Evolutionary conservation across 352 stramenopile species (phyloP).

Genomic region (Pythium grandisporangium): DNA sequence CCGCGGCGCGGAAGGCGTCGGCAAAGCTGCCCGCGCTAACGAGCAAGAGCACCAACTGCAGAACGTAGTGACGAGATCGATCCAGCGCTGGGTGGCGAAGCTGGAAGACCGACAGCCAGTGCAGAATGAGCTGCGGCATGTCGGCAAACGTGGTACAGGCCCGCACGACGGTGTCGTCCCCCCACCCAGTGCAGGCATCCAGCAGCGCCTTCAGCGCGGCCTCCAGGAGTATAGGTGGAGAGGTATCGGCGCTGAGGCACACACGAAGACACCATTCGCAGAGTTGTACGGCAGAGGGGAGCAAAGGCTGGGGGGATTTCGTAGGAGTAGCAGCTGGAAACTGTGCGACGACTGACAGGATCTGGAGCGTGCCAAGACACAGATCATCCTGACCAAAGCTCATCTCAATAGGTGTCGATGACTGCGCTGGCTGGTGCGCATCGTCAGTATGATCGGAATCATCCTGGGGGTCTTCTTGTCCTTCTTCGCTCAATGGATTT

Average conservation of each 20-base stretch:
- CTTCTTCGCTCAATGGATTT: no score
- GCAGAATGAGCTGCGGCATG: conserved; percentile 15
- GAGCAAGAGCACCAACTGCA: conserved; percentile 45
- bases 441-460: no score
- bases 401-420: no score
- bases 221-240: not conserved
- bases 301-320: no score
- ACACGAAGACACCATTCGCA: conserved; percentile 1
- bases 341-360: conserved; percentile 2
- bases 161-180: conserved; percentile 19
- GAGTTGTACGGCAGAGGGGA: no score
- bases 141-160: conserved; percentile 13
- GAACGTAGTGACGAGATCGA: conserved; percentile 22
- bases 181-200: conserved; percentile 5
- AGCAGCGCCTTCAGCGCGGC: conserved; percentile 4
- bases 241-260: not conserved
- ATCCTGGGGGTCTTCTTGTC: no score
- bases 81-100: conserved; percentile 9
- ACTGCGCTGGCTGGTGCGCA: no score
- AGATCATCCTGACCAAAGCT: no score
- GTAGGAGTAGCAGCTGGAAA: not conserved
- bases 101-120: conserved; percentile 32
- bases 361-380: no score
- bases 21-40: conserved; percentile 39
- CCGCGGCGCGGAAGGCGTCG: conserved; percentile 42